Evolutionary conservation across 371 early-diverging fungal genomes (phyloP).

Genomic region (Sporodiniella umbellata): DNA sequence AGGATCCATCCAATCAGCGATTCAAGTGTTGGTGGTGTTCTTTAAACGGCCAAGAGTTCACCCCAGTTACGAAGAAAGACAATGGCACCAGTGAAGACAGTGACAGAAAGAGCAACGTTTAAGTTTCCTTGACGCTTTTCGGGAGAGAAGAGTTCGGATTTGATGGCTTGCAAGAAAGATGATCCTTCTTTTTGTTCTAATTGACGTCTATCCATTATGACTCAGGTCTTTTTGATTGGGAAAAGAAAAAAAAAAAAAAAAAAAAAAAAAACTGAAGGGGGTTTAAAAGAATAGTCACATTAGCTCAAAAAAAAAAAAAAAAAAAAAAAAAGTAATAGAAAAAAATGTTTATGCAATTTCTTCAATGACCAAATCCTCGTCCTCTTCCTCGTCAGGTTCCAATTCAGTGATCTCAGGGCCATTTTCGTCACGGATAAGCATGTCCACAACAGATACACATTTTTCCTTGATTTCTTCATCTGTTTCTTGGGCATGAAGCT

Average conservation of each 20-base stretch:
- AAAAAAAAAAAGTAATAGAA: too few relatives aligned
- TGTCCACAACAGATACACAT: constrained; percentile 77
- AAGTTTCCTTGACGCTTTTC: constrained; percentile 55
- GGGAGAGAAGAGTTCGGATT: constrained; percentile 47
- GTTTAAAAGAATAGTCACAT: background rate
- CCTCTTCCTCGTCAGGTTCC: constrained; percentile 35
- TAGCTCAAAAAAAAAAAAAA: background rate
- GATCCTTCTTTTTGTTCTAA: constrained; percentile 25
- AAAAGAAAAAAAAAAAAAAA: background rate
- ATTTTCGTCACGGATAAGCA: constrained; percentile 87
- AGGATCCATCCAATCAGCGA: too few relatives aligned
- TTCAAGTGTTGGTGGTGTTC: too few relatives aligned
- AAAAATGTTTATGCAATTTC: constrained; percentile 55
- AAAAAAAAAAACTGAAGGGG: constrained; percentile 7
- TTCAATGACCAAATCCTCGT: constrained; percentile 56
- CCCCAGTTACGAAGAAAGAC: constrained; percentile 60
- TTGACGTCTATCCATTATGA: constrained; percentile 27
- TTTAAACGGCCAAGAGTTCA: constrained; percentile 63
- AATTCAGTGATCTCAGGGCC: constrained; percentile 26
- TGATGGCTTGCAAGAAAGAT: constrained; percentile 40
- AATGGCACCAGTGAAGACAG: constrained; percentile 61
- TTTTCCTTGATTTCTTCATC: constrained; percentile 65
- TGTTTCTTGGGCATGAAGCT: constrained; percentile 71
- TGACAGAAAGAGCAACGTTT: constrained; percentile 55
- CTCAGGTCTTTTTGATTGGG: background rate